phyloP scores from a whole-genome alignment of 768 basidiomycete genomes.

The Leccinum boreale region DNA sequence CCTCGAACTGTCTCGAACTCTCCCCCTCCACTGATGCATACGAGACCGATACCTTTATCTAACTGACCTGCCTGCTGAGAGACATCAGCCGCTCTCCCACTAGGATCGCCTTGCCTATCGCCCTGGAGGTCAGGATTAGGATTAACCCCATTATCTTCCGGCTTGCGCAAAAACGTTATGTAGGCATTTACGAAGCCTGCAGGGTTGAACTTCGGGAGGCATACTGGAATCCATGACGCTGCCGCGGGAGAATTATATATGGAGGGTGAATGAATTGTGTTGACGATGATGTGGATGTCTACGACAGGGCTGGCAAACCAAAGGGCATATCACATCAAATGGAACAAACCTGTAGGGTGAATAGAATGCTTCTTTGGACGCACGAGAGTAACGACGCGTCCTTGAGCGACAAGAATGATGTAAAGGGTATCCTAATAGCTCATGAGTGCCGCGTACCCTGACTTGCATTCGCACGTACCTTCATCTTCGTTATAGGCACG shows the following conservation, averaged over 20 bases:
- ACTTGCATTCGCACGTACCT: constrained; percentile 41
- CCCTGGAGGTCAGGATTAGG: not conserved
- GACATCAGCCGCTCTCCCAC: not conserved
- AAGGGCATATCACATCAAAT: not conserved
- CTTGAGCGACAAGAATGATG: constrained; percentile 77
- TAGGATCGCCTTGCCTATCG: constrained; percentile 1
- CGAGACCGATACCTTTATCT: constrained; percentile 53
- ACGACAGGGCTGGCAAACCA: not conserved
- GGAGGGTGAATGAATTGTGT: constrained; percentile 83
- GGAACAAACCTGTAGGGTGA: constrained; percentile 76
- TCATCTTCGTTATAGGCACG: constrained; percentile 78
- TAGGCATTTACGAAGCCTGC: constrained; percentile 90
- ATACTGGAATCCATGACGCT: constrained; percentile 93
- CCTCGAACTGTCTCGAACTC: constrained; percentile 81
- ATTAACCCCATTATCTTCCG: constrained; percentile 18
- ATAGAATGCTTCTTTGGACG: constrained; percentile 92
- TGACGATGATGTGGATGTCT: constrained; percentile 90
- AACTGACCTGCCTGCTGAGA: constrained; percentile 15
- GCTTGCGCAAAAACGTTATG: constrained; percentile 62
- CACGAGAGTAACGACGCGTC: constrained; percentile 80
- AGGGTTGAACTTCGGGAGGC: constrained; percentile 92
- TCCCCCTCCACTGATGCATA: constrained; percentile 77
- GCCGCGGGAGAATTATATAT: constrained; percentile 73
- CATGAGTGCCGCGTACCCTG: not conserved
- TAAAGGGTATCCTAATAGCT: constrained; percentile 79